Conservation (phyloP, 1,284 basidiomycete species). For the Marasmius oreades region DNA sequence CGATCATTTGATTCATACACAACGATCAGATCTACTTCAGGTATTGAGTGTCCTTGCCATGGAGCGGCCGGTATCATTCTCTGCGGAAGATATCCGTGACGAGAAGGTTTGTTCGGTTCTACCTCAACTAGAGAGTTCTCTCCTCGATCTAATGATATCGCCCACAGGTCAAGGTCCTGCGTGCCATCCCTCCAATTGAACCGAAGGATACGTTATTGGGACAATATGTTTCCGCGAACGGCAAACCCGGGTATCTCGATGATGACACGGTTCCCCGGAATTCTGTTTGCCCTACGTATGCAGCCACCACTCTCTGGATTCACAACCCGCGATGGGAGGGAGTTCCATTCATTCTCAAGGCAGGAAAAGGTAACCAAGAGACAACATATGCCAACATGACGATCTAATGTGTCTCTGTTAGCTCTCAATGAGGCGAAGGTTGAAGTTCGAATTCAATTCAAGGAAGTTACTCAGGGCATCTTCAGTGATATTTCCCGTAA, state of each 20-base stretch:
- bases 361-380: slow-evolving; percentile 76
- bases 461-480: slow-evolving; percentile 92
- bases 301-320: slow-evolving; percentile 85
- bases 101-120: slow-evolving; percentile 69
- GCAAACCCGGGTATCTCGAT: slow-evolving; percentile 96
- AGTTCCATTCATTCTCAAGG: slow-evolving; percentile 95
- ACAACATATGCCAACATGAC: neutral
- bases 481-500: slow-evolving; percentile 94
- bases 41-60: slow-evolving; percentile 91
- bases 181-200: slow-evolving; percentile 82
- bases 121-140: slow-evolving; percentile 15
- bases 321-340: slow-evolving; percentile 97
- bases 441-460: slow-evolving; percentile 95
- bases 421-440: slow-evolving; percentile 97
- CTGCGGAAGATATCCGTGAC: slow-evolving; percentile 93
- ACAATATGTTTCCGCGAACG: slow-evolving; percentile 85
- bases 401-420: slow-evolving; percentile 26
- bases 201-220: slow-evolving; percentile 81
- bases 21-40: slow-evolving; percentile 82
- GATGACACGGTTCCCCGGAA: slow-evolving; percentile 91
- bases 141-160: slow-evolving; percentile 12
- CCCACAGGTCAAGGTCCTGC: slow-evolving; percentile 87
- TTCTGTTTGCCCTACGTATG: slow-evolving; percentile 91
- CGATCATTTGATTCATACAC: neutral
- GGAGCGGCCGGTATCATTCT: slow-evolving; percentile 97